Conservation (phyloP, 2,329 filamentous ascomycete genomes). For the Nothomitra cinnamomea region DNA sequence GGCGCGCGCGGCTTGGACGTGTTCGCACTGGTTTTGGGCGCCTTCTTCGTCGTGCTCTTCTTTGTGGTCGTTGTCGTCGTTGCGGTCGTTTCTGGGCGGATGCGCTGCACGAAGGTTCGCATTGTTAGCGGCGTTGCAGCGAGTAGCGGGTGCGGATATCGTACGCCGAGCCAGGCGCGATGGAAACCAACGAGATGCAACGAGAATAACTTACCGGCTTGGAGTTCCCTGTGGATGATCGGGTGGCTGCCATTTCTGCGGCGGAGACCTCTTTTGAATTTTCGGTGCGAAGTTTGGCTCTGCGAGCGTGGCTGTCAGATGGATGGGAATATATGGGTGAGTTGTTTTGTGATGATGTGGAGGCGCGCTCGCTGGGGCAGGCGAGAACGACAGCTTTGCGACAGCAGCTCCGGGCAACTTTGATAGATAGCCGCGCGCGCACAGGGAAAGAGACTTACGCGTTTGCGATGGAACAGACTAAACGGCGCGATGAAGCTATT, state of each 20-base stretch:
- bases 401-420: no score
- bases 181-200: no score
- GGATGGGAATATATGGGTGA: no score
- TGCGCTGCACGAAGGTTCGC: neutral
- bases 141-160: neutral
- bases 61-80: neutral
- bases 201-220: neutral
- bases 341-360: no score
- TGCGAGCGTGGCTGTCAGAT: no score
- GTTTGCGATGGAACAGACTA: no score
- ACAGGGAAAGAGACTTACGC: no score
- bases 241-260: neutral
- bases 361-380: no score
- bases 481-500: no score
- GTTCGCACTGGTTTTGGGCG: neutral
- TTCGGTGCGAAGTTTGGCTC: neutral
- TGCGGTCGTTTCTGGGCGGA: neutral
- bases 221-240: neutral
- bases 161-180: no score
- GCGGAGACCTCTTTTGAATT: neutral
- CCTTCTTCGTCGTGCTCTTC: neutral
- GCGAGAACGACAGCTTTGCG: no score
- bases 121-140: neutral
- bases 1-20: neutral
- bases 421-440: no score